phyloP scores from a whole-genome alignment of 164 flowering plant genomes.

The Amborella trichopoda region DNA sequence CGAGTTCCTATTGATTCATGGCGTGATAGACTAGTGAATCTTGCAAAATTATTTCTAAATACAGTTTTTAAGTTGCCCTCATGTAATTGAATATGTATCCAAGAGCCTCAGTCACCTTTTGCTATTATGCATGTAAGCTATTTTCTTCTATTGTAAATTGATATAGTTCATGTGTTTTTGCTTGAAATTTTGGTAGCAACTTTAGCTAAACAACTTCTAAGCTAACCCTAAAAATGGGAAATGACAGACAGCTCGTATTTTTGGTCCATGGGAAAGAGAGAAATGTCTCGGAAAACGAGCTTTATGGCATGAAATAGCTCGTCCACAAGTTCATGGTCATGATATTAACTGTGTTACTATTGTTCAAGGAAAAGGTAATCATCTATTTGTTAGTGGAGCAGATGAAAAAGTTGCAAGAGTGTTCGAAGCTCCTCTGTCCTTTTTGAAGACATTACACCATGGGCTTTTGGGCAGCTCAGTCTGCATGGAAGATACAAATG shows the following conservation, averaged over 20 bases:
- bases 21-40: too few relatives aligned
- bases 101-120: too few relatives aligned
- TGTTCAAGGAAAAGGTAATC: constrained; percentile 75
- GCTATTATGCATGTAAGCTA: too few relatives aligned
- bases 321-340: constrained; percentile 99
- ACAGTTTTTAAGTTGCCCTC: too few relatives aligned
- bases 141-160: too few relatives aligned
- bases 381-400: constrained; percentile 91
- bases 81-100: too few relatives aligned
- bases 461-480: constrained; percentile 25
- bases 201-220: too few relatives aligned
- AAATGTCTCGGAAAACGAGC: constrained; percentile 13
- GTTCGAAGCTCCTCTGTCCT: constrained; percentile 91
- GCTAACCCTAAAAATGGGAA: too few relatives aligned
- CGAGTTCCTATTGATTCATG: too few relatives aligned
- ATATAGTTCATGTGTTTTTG: too few relatives aligned
- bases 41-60: too few relatives aligned
- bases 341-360: constrained; percentile 84
- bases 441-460: constrained; percentile 66
- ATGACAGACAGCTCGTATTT: constrained; percentile 79
- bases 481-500: constrained; percentile 33
- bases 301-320: constrained; percentile 92
- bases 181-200: too few relatives aligned
- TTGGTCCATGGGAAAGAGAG: constrained; percentile 62
- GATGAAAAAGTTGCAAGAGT: constrained; percentile 98